phyloP scores from a whole-genome alignment of 139 green algal species.

The Picochlorum costavermella region DNA sequence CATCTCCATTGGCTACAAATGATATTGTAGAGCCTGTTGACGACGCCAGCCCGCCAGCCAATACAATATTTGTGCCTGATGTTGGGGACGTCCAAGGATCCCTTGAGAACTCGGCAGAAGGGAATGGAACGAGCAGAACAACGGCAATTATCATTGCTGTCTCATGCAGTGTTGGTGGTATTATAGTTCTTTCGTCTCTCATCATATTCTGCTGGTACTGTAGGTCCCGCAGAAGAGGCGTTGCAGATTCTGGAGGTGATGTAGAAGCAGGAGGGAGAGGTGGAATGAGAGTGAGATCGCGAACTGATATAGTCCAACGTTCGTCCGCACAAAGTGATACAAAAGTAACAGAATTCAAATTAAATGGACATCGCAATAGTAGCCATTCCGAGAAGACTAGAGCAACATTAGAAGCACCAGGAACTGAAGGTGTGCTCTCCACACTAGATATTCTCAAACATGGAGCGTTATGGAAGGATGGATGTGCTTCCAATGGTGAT shows the following conservation, averaged over 20 bases:
- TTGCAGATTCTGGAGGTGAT: background rate
- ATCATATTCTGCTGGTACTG: background rate
- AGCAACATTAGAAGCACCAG: too few relatives aligned
- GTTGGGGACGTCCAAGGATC: background rate
- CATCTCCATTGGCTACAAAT: background rate
- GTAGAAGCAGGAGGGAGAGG: background rate
- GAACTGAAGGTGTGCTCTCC: background rate
- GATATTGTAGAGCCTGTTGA: background rate
- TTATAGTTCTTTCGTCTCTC: background rate
- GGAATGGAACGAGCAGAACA: background rate
- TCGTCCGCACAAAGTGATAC: background rate
- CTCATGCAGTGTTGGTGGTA: background rate
- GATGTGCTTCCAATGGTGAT: too few relatives aligned
- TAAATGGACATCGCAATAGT: background rate
- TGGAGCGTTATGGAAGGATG: background rate
- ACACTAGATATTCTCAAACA: background rate
- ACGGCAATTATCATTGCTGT: slow-evolving; percentile 12
- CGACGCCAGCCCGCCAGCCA: background rate
- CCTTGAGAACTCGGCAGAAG: background rate
- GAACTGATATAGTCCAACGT: background rate
- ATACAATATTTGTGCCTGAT: background rate
- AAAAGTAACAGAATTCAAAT: background rate
- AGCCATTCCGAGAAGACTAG: background rate
- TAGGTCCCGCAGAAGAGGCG: background rate
- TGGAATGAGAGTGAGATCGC: background rate